Percentiles rank a stretch among this genome's conserved stretches.
phyloP scores from a whole-genome alignment of 208 protist species.

The Acanthamoeba polyphaga region DNA sequence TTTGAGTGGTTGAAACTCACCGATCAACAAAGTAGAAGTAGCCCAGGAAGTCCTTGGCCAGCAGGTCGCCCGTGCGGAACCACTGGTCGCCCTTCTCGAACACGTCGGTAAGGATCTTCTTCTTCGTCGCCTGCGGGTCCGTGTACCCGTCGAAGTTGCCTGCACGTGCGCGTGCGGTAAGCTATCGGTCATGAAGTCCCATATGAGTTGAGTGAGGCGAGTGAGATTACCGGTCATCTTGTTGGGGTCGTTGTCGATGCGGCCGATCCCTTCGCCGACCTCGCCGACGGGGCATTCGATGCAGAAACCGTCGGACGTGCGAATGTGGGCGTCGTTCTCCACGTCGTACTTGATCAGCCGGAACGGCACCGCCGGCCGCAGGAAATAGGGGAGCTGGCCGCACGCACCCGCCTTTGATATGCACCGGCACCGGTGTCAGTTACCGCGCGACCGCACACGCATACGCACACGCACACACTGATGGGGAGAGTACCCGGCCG shows the following conservation, averaged over 20 bases:
- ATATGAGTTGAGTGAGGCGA: not conserved
- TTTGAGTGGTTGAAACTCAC: not conserved
- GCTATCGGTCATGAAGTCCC: no score
- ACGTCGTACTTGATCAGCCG: constrained; percentile 72
- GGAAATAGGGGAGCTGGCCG: constrained; percentile 41
- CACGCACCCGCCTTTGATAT: constrained; percentile 3
- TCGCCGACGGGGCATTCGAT: constrained; percentile 75
- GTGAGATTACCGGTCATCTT: not conserved
- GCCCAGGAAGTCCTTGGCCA: constrained; percentile 73
- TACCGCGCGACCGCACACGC: no score
- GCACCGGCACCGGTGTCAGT: not conserved
- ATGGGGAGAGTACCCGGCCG: not conserved
- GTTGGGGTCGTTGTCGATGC: constrained; percentile 60
- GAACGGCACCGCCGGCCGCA: constrained; percentile 55
- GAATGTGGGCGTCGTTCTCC: constrained; percentile 68
- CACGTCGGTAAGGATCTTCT: constrained; percentile 74
- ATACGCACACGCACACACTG: not conserved
- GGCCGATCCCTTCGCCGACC: constrained; percentile 75
- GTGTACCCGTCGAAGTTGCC: constrained; percentile 80
- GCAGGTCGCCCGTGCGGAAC: constrained; percentile 81
- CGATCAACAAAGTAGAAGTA: constrained; percentile 84
- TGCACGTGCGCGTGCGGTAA: not conserved
- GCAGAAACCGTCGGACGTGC: constrained; percentile 76
- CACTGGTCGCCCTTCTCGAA: constrained; percentile 77
- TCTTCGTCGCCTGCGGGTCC: constrained; percentile 65